These are phyloP conservation scores for Mycena polygramma DNA, from an alignment of 768 basidiomycete species.

Conservation along the genomic window DNA sequence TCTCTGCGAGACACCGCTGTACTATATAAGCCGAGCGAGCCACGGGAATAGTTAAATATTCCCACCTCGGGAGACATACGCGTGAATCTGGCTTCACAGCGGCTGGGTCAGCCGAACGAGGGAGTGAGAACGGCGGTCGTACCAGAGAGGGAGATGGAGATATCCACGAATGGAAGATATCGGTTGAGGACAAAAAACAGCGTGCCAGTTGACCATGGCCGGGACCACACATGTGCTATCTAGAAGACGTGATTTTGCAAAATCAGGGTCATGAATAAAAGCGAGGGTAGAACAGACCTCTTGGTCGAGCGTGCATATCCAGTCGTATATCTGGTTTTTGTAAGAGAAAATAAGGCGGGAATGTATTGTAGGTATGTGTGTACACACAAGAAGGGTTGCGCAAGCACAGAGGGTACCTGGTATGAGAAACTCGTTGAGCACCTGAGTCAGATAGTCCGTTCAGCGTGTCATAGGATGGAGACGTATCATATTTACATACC, in stretches of 20 bases:
- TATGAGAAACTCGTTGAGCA: constrained; percentile 13
- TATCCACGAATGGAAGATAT: constrained; percentile 48
- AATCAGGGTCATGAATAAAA: not conserved
- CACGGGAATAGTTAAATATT: not conserved
- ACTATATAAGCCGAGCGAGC: not conserved
- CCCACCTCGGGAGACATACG: constrained; percentile 23
- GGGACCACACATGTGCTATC: constrained; percentile 42
- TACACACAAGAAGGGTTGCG: constrained; percentile 16
- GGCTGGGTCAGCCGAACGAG: too few species aligned
- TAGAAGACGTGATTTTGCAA: constrained; percentile 1
- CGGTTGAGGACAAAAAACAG: constrained; percentile 45
- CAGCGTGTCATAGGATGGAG: too few species aligned
- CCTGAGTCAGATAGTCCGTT: not conserved
- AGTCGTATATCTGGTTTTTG: constrained; percentile 39
- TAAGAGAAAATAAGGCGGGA: not conserved
- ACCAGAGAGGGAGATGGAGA: constrained; percentile 34
- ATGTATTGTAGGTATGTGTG: not conserved
- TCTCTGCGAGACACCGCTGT: constrained; percentile 14
- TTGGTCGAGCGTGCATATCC: constrained; percentile 40
- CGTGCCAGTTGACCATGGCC: constrained; percentile 38
- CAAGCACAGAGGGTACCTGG: constrained; percentile 26
- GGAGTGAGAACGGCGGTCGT: not conserved
- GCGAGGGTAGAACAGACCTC: constrained; percentile 32
- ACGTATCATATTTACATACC: too few species aligned
- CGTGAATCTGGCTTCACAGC: constrained; percentile 15